Percentiles rank a stretch among this genome's conserved stretches.
phyloP scores from a whole-genome alignment of 2,329 filamentous ascomycete genomes.

The Monilinia laxa region DNA sequence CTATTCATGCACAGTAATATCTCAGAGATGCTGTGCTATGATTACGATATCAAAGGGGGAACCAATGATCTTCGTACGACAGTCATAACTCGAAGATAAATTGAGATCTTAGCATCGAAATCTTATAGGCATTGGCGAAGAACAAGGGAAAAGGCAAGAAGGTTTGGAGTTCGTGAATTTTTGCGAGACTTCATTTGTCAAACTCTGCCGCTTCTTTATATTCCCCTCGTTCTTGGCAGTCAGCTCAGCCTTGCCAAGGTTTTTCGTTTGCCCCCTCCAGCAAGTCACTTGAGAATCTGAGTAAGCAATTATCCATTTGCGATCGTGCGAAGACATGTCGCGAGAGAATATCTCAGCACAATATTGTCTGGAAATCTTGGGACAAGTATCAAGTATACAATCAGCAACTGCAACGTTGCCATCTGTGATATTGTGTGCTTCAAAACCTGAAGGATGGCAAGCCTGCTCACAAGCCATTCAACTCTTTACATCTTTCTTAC shows the following conservation, averaged over 20 bases:
- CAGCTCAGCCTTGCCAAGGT: background rate
- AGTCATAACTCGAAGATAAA: background rate
- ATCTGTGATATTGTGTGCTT: background rate
- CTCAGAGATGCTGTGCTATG: background rate
- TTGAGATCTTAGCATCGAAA: background rate
- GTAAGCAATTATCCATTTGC: background rate
- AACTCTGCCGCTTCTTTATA: background rate
- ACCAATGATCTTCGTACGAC: background rate
- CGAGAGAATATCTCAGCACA: background rate
- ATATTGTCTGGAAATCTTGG: background rate
- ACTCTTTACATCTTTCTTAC: background rate
- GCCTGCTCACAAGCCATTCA: background rate
- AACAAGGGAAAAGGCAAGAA: background rate
- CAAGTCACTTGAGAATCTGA: background rate
- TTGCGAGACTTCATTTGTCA: background rate
- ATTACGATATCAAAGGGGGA: background rate
- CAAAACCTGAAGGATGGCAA: background rate
- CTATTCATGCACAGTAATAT: background rate
- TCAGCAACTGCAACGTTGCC: background rate
- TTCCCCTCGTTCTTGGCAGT: background rate
- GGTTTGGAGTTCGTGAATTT: background rate
- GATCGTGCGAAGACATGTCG: background rate
- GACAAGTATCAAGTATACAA: background rate
- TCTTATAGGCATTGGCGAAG: background rate
- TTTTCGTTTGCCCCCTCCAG: background rate